These are phyloP conservation scores for Xylona heveae DNA, from an alignment of 495 filamentous ascomycete species.

Conservation along the genomic window DNA sequence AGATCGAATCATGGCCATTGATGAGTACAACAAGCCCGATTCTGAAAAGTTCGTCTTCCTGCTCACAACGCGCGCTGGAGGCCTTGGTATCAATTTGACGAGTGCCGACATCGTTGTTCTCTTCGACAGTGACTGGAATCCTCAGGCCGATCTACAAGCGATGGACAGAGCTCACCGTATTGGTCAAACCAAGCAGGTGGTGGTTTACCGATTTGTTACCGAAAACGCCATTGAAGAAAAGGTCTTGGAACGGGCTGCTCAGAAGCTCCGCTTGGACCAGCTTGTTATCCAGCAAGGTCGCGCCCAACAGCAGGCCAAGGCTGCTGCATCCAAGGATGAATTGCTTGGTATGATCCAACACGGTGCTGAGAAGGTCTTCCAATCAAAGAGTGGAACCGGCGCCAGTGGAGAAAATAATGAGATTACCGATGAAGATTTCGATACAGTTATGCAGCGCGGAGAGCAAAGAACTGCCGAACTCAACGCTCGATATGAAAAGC, in stretches of 20 bases:
- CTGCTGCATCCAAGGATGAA: constrained; percentile 83
- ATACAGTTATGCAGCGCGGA: constrained; percentile 64
- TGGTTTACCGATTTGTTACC: constrained; percentile 90
- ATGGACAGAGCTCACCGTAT: constrained; percentile 99
- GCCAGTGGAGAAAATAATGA: constrained; percentile 31
- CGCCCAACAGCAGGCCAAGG: constrained; percentile 75
- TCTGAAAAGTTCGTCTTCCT: constrained; percentile 97
- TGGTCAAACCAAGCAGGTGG: constrained; percentile 93
- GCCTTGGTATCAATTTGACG: constrained; percentile 95
- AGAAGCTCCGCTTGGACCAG: constrained; percentile 92
- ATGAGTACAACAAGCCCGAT: constrained; percentile 89
- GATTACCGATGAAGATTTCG: constrained; percentile 71
- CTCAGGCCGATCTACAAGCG: constrained; percentile 91
- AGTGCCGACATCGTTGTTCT: constrained; percentile 90
- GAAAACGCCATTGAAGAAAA: constrained; percentile 98
- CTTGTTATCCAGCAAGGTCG: constrained; percentile 99
- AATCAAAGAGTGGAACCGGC: constrained; percentile 37
- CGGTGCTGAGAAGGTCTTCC: constrained; percentile 85
- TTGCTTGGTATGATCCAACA: constrained; percentile 97
- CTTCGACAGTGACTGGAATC: constrained; percentile 99
- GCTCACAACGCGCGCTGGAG: constrained; percentile 90
- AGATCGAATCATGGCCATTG: constrained; percentile 91
- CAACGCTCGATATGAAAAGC: constrained; percentile 83
- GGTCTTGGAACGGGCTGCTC: constrained; percentile 88
- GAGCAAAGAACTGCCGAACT: constrained; percentile 77